Evolutionary conservation across 257 asterid genomes (phyloP).

Genomic region (Solanum dulcamara): DNA sequence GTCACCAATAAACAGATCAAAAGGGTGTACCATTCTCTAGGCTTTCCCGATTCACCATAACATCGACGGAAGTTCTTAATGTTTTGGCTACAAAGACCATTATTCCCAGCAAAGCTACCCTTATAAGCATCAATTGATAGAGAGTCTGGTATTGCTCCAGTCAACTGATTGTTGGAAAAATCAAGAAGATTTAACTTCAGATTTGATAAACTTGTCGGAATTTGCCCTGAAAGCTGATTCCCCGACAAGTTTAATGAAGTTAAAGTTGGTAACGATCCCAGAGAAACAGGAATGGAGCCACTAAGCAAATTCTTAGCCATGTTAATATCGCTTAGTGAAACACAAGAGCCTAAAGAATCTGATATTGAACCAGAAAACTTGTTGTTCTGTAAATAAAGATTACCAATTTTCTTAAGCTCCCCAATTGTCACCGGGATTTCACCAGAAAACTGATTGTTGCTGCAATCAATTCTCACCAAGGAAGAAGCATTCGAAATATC

Average conservation of each 20-base stretch:
- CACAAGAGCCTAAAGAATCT: slow-evolving; percentile 54
- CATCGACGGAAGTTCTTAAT: slow-evolving; percentile 35
- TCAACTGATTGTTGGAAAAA: slow-evolving; percentile 48
- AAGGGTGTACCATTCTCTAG: slow-evolving; percentile 17
- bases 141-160: slow-evolving; percentile 54
- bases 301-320: slow-evolving; percentile 48
- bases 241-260: slow-evolving; percentile 62
- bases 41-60: slow-evolving; percentile 12
- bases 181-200: slow-evolving; percentile 61
- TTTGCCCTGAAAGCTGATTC: slow-evolving; percentile 60
- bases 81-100: slow-evolving; percentile 55
- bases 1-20: slow-evolving; percentile 29
- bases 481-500: slow-evolving; percentile 37
- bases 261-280: slow-evolving; percentile 50
- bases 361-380: slow-evolving; percentile 56
- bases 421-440: slow-evolving; percentile 45
- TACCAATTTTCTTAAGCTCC: slow-evolving; percentile 35
- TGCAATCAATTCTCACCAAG: slow-evolving; percentile 41
- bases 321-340: slow-evolving; percentile 42
- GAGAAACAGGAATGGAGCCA: slow-evolving; percentile 44
- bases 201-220: slow-evolving; percentile 58
- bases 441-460: slow-evolving; percentile 55
- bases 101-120: slow-evolving; percentile 63
- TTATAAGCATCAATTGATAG: slow-evolving; percentile 46
- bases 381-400: slow-evolving; percentile 44